A percentile compares a stretch with the other conserved stretches of the same genome.
phyloP scores from a whole-genome alignment of 805 yeast genomes.

The Nakazawaea laoshanensis region DNA sequence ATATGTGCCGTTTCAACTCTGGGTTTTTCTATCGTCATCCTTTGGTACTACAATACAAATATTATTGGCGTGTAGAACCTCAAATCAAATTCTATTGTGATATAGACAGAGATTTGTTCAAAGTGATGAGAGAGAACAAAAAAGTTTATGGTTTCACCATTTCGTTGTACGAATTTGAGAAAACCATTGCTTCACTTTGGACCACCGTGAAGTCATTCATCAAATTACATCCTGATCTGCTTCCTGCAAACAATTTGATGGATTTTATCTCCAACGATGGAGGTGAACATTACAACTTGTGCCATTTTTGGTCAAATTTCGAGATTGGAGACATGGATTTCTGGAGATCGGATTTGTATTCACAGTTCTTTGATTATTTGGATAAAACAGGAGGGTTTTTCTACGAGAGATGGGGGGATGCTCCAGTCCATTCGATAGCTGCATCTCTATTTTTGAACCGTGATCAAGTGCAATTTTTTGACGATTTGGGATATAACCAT shows the following conservation, averaged over 20 bases:
- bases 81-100: constrained; percentile 55
- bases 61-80: constrained; percentile 76
- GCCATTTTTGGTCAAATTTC: constrained; percentile 81
- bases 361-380: constrained; percentile 49
- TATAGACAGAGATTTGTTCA: constrained; percentile 55
- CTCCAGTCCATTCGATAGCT: constrained; percentile 81
- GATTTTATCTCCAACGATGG: constrained; percentile 56
- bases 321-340: constrained; percentile 68
- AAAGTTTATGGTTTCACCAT: constrained; percentile 61
- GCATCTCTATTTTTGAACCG: constrained; percentile 51
- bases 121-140: constrained; percentile 43
- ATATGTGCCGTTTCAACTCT: constrained; percentile 38
- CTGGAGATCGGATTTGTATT: constrained; percentile 51
- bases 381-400: constrained; percentile 72
- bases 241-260: constrained; percentile 41
- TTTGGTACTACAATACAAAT: constrained; percentile 48
- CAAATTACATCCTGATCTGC: constrained; percentile 28
- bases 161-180: constrained; percentile 51
- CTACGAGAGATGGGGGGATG: constrained; percentile 92
- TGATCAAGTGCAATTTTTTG: constrained; percentile 59
- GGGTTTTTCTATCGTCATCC: constrained; percentile 55
- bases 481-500: constrained; percentile 70
- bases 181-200: constrained; percentile 61
- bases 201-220: constrained; percentile 40
- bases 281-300: constrained; percentile 59